A percentile compares a stretch with the other conserved stretches of the same genome.
phyloP scores from a whole-genome alignment of 805 yeast species.

The Kluyveromyces starmeri region DNA sequence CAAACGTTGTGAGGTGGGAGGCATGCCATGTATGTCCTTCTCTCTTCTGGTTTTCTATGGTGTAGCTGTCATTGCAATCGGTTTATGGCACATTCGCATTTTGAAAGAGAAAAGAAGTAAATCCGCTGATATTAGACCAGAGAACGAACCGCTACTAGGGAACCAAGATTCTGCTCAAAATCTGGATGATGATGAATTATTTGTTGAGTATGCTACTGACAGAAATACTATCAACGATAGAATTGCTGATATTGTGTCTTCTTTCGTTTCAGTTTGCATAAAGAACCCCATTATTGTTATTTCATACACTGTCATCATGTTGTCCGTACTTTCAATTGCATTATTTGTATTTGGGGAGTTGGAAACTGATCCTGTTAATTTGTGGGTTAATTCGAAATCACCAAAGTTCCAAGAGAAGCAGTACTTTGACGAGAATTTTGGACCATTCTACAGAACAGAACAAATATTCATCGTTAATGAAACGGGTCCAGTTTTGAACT shows the following conservation, averaged over 20 bases:
- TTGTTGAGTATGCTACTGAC: conserved; percentile 15
- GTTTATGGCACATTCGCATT: conserved; percentile 18
- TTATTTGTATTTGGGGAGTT: conserved; percentile 42
- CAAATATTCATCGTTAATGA: conserved; percentile 69
- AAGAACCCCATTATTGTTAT: conserved; percentile 47
- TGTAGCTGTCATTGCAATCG: conserved; percentile 19
- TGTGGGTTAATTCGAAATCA: conserved; percentile 84
- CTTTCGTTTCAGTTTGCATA: conserved; percentile 52
- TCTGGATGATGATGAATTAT: conserved; percentile 11
- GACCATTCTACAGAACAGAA: conserved; percentile 85
- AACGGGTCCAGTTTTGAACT: conserved; percentile 59
- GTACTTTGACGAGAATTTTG: conserved; percentile 71
- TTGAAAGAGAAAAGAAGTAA: conserved; percentile 23
- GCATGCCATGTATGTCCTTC: conserved; percentile 67
- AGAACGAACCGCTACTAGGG: conserved; percentile 21
- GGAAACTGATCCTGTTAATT: conserved; percentile 70
- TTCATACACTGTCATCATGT: conserved; percentile 32
- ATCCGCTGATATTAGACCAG: conserved; percentile 8
- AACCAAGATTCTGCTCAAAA: conserved; percentile 6
- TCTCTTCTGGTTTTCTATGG: conserved; percentile 46
- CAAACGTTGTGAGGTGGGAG: conserved; percentile 45
- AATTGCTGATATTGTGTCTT: conserved; percentile 33
- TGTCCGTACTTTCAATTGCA: conserved; percentile 44
- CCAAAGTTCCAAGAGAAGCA: conserved; percentile 58
- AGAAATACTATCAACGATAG: conserved; percentile 11